phyloP scores from a whole-genome alignment of 768 basidiomycete species.

The Suillus spraguei region DNA sequence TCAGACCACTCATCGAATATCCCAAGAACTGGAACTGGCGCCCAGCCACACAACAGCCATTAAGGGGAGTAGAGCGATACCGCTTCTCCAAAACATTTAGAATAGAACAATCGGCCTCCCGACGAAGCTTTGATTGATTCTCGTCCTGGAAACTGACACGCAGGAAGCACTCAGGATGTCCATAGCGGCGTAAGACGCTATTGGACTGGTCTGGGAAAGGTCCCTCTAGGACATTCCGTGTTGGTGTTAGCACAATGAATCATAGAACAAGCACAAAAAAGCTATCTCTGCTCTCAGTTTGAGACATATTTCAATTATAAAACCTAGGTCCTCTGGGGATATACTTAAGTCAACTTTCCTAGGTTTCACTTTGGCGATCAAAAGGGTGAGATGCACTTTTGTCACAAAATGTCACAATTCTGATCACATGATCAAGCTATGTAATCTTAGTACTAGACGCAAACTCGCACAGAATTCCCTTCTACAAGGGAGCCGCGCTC shows the following conservation, averaged over 20 bases:
- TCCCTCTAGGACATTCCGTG: slow-evolving; percentile 40
- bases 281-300: too few species aligned
- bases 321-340: too few species aligned
- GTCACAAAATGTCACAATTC: too few species aligned
- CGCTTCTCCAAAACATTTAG: slow-evolving; percentile 32
- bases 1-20: slow-evolving; percentile 55
- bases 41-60: slow-evolving; percentile 44
- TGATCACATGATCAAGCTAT: too few species aligned
- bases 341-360: too few species aligned
- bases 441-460: too few species aligned
- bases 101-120: slow-evolving; percentile 32
- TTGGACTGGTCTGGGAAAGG: slow-evolving; percentile 42
- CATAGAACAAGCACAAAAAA: too few species aligned
- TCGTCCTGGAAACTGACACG: slow-evolving; percentile 55
- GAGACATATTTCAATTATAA: too few species aligned
- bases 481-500: too few species aligned
- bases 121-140: slow-evolving; percentile 37
- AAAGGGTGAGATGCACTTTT: too few species aligned
- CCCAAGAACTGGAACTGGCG: slow-evolving; percentile 49
- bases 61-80: slow-evolving; percentile 34
- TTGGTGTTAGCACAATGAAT: slow-evolving; percentile 47
- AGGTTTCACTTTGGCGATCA: too few species aligned
- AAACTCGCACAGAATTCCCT: too few species aligned
- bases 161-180: slow-evolving; percentile 44
- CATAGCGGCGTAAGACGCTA: slow-evolving; percentile 40